phyloP scores from a whole-genome alignment of 305 asterid species.

The Fraxinus nigra region DNA sequence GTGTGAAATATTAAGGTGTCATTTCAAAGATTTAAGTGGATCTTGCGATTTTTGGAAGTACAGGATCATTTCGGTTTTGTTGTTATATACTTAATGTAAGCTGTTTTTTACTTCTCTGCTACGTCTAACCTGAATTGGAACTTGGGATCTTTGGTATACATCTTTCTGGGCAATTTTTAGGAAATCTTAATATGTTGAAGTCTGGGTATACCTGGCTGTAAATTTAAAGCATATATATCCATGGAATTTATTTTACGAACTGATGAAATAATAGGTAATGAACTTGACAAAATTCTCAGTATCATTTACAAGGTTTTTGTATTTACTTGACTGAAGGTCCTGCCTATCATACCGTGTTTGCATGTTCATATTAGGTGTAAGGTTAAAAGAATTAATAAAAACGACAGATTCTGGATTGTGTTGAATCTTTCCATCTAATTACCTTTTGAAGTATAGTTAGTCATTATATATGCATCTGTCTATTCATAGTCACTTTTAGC shows the following conservation, averaged over 20 bases:
- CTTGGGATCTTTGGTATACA: neutral
- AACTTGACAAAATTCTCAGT: neutral
- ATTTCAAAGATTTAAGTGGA: neutral
- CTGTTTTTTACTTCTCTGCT: neutral
- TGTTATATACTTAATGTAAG: neutral
- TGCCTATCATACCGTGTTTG: neutral
- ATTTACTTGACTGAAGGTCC: neutral
- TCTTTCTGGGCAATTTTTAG: neutral
- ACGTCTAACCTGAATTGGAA: neutral
- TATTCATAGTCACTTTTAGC: neutral
- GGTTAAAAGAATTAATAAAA: neutral
- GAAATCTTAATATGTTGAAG: neutral
- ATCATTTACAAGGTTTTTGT: neutral
- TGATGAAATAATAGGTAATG: constrained; percentile 1
- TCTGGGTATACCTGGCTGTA: neutral
- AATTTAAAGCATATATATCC: neutral
- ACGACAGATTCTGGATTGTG: neutral
- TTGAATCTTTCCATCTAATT: neutral
- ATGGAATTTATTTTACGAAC: neutral
- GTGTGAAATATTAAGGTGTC: neutral
- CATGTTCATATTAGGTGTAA: neutral
- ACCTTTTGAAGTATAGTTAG: neutral
- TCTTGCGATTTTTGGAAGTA: neutral
- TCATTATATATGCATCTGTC: neutral
- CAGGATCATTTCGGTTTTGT: neutral